Conservation (phyloP, 2,329 filamentous ascomycete genomes). For the Exophiala mesophila region DNA sequence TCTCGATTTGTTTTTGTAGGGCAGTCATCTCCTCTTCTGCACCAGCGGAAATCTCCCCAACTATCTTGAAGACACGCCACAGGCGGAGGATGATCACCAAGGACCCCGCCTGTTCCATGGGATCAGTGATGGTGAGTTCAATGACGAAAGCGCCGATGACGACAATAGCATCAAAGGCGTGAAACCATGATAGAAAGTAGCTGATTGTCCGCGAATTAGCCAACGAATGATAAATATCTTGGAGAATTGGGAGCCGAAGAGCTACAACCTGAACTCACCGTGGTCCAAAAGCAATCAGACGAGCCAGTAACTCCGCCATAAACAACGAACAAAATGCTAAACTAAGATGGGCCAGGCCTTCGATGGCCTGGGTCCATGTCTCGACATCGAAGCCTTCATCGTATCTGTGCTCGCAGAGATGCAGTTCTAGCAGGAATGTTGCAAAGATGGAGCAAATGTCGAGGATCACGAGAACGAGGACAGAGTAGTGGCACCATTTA, state of each 20-base stretch:
- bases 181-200: conserved; percentile 56
- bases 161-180: conserved; percentile 59
- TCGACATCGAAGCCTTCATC: conserved; percentile 22
- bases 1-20: conserved; percentile 49
- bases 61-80: conserved; percentile 66
- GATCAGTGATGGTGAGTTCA: conserved; percentile 56
- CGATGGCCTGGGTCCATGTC: conserved; percentile 34
- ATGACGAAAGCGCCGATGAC: conserved; percentile 59
- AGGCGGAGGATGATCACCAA: conserved; percentile 63
- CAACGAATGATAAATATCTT: too few relatives aligned
- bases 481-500: conserved; percentile 46
- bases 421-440: conserved; percentile 48
- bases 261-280: conserved; percentile 51
- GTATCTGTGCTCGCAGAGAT: conserved; percentile 41
- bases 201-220: too few relatives aligned
- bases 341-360: conserved; percentile 48
- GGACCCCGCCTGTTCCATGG: conserved; percentile 57
- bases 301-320: conserved; percentile 56
- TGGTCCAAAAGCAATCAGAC: conserved; percentile 58
- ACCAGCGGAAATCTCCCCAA: conserved; percentile 62
- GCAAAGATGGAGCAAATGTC: conserved; percentile 51
- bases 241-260: too few relatives aligned
- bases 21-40: conserved; percentile 59
- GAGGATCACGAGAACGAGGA: conserved; percentile 46
- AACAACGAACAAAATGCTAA: conserved; percentile 61